Base-by-base conservation (phyloP, 495 filamentous ascomycete species). In the Lasiosphaeria miniovina region DNA sequence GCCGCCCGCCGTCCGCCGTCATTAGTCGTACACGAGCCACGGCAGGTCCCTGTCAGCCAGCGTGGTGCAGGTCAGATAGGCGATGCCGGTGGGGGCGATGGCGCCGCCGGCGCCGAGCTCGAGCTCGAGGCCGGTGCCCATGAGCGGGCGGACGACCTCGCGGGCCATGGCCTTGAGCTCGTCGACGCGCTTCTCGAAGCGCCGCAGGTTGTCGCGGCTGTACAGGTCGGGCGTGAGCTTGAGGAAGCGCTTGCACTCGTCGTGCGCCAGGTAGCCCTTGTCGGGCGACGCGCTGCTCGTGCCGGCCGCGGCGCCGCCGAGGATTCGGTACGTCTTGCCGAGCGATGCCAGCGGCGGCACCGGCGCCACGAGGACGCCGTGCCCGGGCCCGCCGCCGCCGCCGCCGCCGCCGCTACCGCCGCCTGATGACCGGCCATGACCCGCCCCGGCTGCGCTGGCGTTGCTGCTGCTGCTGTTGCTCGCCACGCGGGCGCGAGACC, bases 241-340 rank as follows among this genome's bases (percentile, higher is more conserved):
- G 36, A 96, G 79, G 57, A 96, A 96, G 33, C 84, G 83, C 71
- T 96, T 96, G 63, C 92, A 84, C 63, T 96, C 91, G 64, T 95
- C 91, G 67, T 93, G 90, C 3, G 79, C 68, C 0, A 96, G 83
- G 68, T 96, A 96, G 6, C 80, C 77, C 31, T 79, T 72, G 0
- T 81, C 74, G 0, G 80, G 67, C 0, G 82, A 80, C 15, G 88
- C 88, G 6, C 35, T 7, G n/a, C 12, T 9, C 12, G 43, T 14
- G 6, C 9, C 38, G 2, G 49, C 15, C 40, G 15, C 36, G 14
- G 17, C 36, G 33, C 35, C 56, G n/a, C 68, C 68, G 14, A 96
- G 79, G 11, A 87, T 75, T 45, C 89, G 81, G 72, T 88, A 96
- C 0, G 91, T 80, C n/a, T 84, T 80, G 7, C 90, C 90, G 15